phyloP scores from a whole-genome alignment of 2,329 filamentous ascomycete genomes.

The Fusarium verticillioides region DNA sequence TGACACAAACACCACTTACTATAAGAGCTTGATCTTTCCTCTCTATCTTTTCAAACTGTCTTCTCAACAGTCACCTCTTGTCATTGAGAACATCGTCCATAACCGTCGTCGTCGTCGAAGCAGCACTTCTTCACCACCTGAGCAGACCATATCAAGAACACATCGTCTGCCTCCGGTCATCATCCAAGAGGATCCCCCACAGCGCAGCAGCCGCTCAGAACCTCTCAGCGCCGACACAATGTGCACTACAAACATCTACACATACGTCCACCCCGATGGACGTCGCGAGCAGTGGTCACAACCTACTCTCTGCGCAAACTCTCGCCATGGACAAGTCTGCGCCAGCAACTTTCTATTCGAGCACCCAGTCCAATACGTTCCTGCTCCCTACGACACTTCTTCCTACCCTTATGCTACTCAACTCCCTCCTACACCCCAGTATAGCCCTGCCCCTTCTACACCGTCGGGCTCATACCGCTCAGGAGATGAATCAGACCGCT shows the following conservation, averaged over 20 bases:
- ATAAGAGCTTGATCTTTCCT: constrained; percentile 5
- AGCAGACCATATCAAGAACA: constrained; percentile 23
- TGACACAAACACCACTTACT: background rate
- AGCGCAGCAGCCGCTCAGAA: constrained; percentile 34
- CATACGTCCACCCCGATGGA: constrained; percentile 60
- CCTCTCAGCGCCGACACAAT: constrained; percentile 53
- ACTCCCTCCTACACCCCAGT: constrained; percentile 56
- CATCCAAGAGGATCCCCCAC: constrained; percentile 39
- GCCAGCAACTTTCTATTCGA: constrained; percentile 53
- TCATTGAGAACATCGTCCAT: constrained; percentile 39
- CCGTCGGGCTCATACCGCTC: constrained; percentile 49
- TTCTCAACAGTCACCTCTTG: constrained; percentile 25
- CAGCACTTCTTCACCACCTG: constrained; percentile 17
- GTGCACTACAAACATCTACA: constrained; percentile 62
- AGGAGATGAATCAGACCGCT: constrained; percentile 52
- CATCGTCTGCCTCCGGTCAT: constrained; percentile 33
- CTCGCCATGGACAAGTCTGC: constrained; percentile 56
- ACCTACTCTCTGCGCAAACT: constrained; percentile 52
- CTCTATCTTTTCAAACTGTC: constrained; percentile 28
- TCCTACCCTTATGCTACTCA: constrained; percentile 47
- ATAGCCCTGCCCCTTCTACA: constrained; percentile 47
- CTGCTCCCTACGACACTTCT: constrained; percentile 47
- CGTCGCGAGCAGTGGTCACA: constrained; percentile 49
- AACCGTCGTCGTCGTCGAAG: constrained; percentile 30
- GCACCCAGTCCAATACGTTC: constrained; percentile 53